These are phyloP conservation scores for Pleurotus platypus DNA, from an alignment of 768 basidiomycete genomes.

Conservation along the genomic window DNA sequence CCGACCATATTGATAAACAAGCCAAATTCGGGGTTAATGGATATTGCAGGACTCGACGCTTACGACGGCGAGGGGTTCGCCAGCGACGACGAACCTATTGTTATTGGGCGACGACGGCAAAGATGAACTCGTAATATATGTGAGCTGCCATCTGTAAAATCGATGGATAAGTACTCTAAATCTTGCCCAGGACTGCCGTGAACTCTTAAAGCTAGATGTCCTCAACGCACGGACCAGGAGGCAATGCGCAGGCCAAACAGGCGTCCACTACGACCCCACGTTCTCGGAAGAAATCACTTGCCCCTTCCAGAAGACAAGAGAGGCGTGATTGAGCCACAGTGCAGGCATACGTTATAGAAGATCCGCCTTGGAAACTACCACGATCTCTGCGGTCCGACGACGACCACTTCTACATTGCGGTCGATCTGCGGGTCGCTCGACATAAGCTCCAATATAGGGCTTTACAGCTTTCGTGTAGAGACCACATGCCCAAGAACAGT, in stretches of 20 bases:
- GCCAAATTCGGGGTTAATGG: slow-evolving; percentile 1
- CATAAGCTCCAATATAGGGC: too few relatives aligned
- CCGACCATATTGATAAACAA: background rate
- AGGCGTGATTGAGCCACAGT: background rate
- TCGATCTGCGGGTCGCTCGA: too few relatives aligned
- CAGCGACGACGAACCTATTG: slow-evolving; percentile 5
- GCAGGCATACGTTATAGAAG: background rate
- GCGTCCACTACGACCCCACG: too few relatives aligned
- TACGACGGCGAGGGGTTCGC: slow-evolving; percentile 3
- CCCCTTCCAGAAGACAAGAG: background rate
- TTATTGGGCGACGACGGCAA: slow-evolving; percentile 1
- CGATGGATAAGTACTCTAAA: background rate
- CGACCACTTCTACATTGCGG: background rate
- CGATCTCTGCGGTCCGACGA: slow-evolving; percentile 4
- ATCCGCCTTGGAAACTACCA: background rate
- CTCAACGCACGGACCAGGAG: slow-evolving; percentile 4
- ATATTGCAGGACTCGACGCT: background rate
- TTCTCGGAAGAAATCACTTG: background rate
- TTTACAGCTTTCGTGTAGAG: too few relatives aligned
- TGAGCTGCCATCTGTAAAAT: slow-evolving; percentile 3
- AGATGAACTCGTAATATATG: background rate
- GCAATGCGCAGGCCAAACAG: background rate
- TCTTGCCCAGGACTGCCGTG: background rate
- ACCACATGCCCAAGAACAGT: too few relatives aligned
- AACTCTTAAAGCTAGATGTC: background rate